phyloP scores from a whole-genome alignment of 768 basidiomycete species.

The Pleurotus pulmonarius region DNA sequence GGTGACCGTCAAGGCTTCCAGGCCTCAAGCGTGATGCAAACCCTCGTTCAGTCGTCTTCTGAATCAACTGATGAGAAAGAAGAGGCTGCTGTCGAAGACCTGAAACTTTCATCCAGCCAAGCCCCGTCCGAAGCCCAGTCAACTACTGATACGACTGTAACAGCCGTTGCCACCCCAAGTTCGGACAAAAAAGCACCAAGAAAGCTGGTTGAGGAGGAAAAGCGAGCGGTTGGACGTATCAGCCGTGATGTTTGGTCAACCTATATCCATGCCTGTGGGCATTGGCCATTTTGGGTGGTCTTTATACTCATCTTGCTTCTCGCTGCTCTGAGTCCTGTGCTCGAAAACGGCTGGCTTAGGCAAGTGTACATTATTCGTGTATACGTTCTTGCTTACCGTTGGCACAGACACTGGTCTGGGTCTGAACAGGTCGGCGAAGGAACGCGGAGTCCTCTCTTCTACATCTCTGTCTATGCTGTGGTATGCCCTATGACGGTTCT shows the following conservation, averaged over 20 bases:
- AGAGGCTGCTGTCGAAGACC: constrained; percentile 33
- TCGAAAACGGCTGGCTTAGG: constrained; percentile 73
- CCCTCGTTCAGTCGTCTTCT: constrained; percentile 57
- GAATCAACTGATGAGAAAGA: constrained; percentile 35
- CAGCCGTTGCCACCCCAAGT: constrained; percentile 22
- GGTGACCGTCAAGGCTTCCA: constrained; percentile 66
- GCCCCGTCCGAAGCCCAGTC: constrained; percentile 27
- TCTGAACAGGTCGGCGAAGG: constrained; percentile 34
- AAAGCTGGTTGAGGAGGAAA: constrained; percentile 84
- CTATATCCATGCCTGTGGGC: constrained; percentile 51
- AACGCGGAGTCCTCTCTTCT: constrained; percentile 47
- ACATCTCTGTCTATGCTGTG: constrained; percentile 68
- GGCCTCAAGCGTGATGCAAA: constrained; percentile 59
- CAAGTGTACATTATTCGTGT: constrained; percentile 16
- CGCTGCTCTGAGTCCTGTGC: constrained; percentile 60
- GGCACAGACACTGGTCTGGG: constrained; percentile 53
- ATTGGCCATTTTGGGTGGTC: constrained; percentile 49
- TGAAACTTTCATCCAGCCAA: constrained; percentile 12
- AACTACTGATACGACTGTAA: constrained; percentile 15
- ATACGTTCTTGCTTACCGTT: neutral
- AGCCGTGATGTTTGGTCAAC: constrained; percentile 60
- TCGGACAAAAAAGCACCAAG: constrained; percentile 57
- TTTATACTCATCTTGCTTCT: constrained; percentile 51
- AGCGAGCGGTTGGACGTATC: constrained; percentile 72
- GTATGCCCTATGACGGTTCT: constrained; percentile 38